Evolutionary conservation across 1,284 basidiomycete species (phyloP), one percentile per base, ranked within the genome.

Genomic region (Cryptococcus sp.): DNA sequence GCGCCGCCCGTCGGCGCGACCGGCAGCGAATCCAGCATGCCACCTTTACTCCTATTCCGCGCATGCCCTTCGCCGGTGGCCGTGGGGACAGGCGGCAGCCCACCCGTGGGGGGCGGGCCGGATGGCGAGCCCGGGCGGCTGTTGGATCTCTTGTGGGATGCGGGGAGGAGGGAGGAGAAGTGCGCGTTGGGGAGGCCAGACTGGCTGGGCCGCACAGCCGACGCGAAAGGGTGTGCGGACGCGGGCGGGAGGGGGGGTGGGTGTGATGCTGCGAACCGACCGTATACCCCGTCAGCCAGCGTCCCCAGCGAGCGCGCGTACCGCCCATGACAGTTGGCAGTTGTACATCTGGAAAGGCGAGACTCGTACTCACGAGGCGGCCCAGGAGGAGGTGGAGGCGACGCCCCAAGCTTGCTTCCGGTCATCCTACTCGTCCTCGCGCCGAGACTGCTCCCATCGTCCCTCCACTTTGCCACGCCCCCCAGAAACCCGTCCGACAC

Each of bases 321-420:
- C n/a, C n/a, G n/a, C n/a, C n/a, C n/a, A n/a, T n/a, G n/a, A n/a
- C n/a, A n/a, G n/a, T n/a, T n/a, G n/a, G n/a, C n/a, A n/a, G 36
- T 38, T 49, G 24, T 7, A n/a, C 43, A 15, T n/a, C n/a, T n/a
- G n/a, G n/a, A n/a, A n/a, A n/a, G n/a, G n/a, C n/a, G n/a, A n/a
- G n/a, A n/a, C n/a, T n/a, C 3, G 20, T 16, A 60, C 64, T 61
- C 40, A 64, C 64, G 64, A 56, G 64, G 64, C 36, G 64, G 64
- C 28, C 64, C 64, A 43, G 64, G 62, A 23, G 64, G 62, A 21
- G 64, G 64, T 9, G 64, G 64, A 24, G 59, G 60, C 4, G 59
- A 61, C 5, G 55, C 15, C 8, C 59, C 59, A 21, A 55, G 20
- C 39, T 47, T 62, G 9, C 45, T 50, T 13, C 57, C 59, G 28